A percentile compares a stretch with the other conserved stretches of the same genome.
phyloP scores from a whole-genome alignment of 306 rosid genomes.

The Trifolium pratense region DNA sequence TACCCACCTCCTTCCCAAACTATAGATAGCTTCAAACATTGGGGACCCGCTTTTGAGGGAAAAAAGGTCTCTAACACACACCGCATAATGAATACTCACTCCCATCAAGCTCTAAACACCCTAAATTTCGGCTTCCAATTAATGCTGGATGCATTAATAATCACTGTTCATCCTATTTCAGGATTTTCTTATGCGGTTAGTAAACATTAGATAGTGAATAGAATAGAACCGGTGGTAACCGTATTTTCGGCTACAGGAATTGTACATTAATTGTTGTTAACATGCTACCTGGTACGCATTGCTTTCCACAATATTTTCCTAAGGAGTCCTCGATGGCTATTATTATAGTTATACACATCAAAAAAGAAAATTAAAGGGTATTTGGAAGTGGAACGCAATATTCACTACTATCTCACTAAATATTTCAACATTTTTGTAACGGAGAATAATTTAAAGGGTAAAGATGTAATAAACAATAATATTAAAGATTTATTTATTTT shows the following conservation, averaged over 20 bases:
- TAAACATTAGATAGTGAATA: background rate
- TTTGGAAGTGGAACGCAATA: too few relatives aligned
- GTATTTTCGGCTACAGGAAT: background rate
- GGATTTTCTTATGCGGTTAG: background rate
- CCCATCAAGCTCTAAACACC: background rate
- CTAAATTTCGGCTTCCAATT: background rate
- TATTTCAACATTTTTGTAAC: too few relatives aligned
- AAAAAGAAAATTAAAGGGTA: too few relatives aligned
- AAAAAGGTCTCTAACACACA: background rate
- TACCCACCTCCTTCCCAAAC: background rate
- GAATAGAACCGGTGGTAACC: background rate
- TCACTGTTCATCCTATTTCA: background rate
- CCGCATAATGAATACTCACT: background rate
- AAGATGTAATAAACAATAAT: too few relatives aligned
- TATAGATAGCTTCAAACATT: background rate
- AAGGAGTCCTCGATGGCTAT: background rate
- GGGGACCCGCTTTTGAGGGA: background rate
- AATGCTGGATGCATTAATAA: background rate
- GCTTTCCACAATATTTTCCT: background rate
- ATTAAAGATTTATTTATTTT: too few relatives aligned
- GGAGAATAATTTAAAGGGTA: too few relatives aligned
- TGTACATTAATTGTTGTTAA: background rate
- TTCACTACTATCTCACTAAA: too few relatives aligned
- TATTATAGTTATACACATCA: too few relatives aligned
- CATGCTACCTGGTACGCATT: background rate